Percentiles rank a stretch among this genome's conserved stretches.
These are phyloP conservation scores for Hypsizygus ulmarius DNA, from an alignment of 1,284 basidiomycete species.

Conservation along the genomic window DNA sequence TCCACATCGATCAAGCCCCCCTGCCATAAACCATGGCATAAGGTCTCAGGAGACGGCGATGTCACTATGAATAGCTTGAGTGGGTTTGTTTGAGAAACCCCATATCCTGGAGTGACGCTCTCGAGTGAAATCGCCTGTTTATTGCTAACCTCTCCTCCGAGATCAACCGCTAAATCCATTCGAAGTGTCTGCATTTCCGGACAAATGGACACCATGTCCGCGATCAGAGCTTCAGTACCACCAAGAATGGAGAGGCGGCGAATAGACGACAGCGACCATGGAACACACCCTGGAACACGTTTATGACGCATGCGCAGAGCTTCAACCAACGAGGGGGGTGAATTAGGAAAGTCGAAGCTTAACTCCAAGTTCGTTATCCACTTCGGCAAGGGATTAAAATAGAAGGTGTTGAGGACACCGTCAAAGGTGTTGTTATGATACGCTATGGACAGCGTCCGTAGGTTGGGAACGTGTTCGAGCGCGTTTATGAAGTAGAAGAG, in stretches of 20 bases:
- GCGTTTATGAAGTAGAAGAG: constrained; percentile 17
- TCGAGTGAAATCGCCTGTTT: no score
- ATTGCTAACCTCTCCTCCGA: no score
- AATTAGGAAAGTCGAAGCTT: constrained; percentile 2
- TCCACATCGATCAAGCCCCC: no score
- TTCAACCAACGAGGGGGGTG: not conserved
- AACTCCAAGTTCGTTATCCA: constrained; percentile 5
- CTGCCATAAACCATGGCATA: no score
- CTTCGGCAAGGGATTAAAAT: constrained; percentile 12
- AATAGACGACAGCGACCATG: constrained; percentile 6
- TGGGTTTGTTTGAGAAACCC: no score
- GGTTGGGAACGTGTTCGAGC: constrained; percentile 18
- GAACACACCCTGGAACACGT: not conserved
- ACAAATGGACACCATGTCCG: constrained; percentile 9
- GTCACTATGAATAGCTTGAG: no score
- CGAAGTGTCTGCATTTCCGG: constrained; percentile 8
- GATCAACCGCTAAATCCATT: not conserved
- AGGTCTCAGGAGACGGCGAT: no score
- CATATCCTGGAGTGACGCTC: no score
- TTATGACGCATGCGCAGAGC: not conserved
- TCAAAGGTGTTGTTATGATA: constrained; percentile 16
- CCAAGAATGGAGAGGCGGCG: constrained; percentile 7
- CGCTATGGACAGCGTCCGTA: constrained; percentile 18
- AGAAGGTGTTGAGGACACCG: constrained; percentile 16
- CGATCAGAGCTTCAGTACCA: constrained; percentile 5